Evolutionary conservation across 768 basidiomycete genomes (phyloP).

Genomic region (Boletus bicolor): DNA sequence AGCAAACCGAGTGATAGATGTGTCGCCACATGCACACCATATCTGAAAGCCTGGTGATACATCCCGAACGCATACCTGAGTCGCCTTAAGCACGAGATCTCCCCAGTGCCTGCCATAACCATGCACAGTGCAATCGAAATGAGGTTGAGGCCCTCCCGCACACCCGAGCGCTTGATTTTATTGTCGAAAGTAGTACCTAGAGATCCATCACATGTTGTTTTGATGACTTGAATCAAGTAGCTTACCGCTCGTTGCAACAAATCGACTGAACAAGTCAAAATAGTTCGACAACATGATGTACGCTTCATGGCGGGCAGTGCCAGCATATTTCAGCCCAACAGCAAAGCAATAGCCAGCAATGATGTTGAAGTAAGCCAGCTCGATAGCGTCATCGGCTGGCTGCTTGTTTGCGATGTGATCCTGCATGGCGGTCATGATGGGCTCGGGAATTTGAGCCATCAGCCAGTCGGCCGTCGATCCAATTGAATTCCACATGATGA

Average conservation of each 20-base stretch:
- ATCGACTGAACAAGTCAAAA: constrained; percentile 74
- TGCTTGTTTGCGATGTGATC: constrained; percentile 43
- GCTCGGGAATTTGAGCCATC: constrained; percentile 59
- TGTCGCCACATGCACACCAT: constrained; percentile 86
- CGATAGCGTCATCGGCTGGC: constrained; percentile 63
- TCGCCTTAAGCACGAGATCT: constrained; percentile 83
- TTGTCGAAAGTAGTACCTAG: constrained; percentile 79
- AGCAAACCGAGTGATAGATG: constrained; percentile 89
- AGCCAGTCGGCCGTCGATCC: constrained; percentile 74
- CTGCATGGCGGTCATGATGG: constrained; percentile 61
- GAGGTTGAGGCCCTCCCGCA: constrained; percentile 84
- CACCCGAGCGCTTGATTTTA: constrained; percentile 81
- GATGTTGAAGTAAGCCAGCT: constrained; percentile 90
- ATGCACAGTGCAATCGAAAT: constrained; percentile 84
- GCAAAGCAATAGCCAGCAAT: constrained; percentile 89
- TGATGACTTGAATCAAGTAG: constrained; percentile 1
- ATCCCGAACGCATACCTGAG: constrained; percentile 89
- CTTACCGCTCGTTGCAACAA: constrained; percentile 68
- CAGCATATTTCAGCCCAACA: constrained; percentile 89
- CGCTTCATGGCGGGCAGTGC: constrained; percentile 88
- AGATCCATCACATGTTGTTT: constrained; percentile 1
- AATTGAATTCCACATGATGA: constrained; percentile 88
- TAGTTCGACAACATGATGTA: constrained; percentile 78
- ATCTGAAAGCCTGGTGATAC: constrained; percentile 71
- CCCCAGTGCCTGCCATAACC: constrained; percentile 97